Evolutionary conservation across 2,329 filamentous ascomycete species (phyloP).

Genomic region (Fusarium longipes): DNA sequence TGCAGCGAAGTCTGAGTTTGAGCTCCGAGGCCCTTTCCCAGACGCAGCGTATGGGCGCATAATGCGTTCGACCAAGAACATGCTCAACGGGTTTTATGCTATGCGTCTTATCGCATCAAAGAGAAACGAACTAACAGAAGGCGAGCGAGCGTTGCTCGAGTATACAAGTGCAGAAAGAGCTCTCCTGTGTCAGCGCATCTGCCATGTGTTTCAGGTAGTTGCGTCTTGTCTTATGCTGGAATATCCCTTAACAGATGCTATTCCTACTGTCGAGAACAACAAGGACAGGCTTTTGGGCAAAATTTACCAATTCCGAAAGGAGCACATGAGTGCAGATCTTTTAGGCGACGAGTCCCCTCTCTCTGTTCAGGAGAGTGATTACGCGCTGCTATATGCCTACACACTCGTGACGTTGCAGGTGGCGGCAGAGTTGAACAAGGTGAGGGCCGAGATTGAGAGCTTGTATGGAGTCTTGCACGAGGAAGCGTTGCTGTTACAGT

Average conservation of each 20-base stretch:
- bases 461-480: conserved; percentile 73
- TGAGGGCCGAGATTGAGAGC: conserved; percentile 70
- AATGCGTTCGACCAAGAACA: conserved; percentile 81
- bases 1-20: conserved; percentile 85
- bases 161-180: conserved; percentile 83
- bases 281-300: conserved; percentile 87
- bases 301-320: conserved; percentile 86
- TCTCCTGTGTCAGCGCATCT: conserved; percentile 87
- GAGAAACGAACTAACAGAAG: conserved; percentile 77
- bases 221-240: conserved; percentile 94
- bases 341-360: conserved; percentile 44
- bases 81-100: conserved; percentile 93
- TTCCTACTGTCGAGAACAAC: conserved; percentile 83
- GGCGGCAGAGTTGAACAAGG: conserved; percentile 70
- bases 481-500: conserved; percentile 68
- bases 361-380: conserved; percentile 78
- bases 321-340: conserved; percentile 59
- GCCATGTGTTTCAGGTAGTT: conserved; percentile 86
- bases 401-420: conserved; percentile 76
- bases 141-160: conserved; percentile 82
- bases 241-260: conserved; percentile 88
- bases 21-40: conserved; percentile 88
- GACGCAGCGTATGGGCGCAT: conserved; percentile 77
- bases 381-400: conserved; percentile 92
- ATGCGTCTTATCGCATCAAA: conserved; percentile 94